phyloP scores from a whole-genome alignment of 1,139 yeast genomes.

The Candida dubliniensis region DNA sequence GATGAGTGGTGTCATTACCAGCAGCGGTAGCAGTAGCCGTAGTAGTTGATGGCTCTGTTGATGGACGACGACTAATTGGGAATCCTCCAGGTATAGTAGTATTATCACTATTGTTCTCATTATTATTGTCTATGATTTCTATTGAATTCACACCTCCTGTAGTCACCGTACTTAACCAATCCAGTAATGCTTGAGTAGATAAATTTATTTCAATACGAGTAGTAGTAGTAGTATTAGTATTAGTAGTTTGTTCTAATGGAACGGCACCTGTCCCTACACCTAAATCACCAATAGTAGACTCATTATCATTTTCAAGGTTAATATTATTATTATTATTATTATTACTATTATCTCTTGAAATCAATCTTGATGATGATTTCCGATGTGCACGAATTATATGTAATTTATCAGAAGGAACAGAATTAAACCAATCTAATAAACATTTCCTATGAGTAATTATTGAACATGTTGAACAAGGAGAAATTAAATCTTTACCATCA shows the following conservation, averaged over 20 bases:
- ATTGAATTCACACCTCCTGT: conserved; percentile 1
- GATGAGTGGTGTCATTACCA: not conserved
- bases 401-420: conserved; percentile 34
- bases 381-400: conserved; percentile 22
- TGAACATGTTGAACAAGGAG: conserved; percentile 45
- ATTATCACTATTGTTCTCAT: not conserved
- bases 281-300: conserved; percentile 7
- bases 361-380: not conserved
- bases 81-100: not conserved
- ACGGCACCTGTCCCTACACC: conserved; percentile 22
- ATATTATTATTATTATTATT: not conserved
- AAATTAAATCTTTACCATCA: conserved; percentile 41
- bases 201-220: conserved; percentile 20
- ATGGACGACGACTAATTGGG: not conserved
- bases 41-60: not conserved
- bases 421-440: conserved; percentile 45
- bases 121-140: not conserved
- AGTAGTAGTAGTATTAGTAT: conserved; percentile 8
- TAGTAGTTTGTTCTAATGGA: too few relatives aligned
- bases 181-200: conserved; percentile 19
- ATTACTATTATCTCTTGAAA: conserved; percentile 4
- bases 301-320: not conserved
- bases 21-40: not conserved
- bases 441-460: conserved; percentile 42
- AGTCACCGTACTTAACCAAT: conserved; percentile 19